phyloP scores from a whole-genome alignment of 192 early-diverging fungal species.

The Linderina pennispora region DNA sequence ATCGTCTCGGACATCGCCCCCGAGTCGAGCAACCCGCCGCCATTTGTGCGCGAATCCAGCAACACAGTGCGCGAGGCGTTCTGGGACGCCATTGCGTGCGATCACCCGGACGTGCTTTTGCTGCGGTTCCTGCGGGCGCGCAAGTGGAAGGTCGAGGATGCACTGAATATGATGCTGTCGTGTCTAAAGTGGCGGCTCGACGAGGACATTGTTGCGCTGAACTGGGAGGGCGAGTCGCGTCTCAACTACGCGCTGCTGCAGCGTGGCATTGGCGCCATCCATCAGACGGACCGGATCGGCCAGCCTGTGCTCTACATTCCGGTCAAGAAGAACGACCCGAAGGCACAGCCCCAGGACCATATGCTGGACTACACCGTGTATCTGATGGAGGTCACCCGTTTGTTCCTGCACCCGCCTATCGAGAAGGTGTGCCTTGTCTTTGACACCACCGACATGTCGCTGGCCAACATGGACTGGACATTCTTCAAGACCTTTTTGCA shows the following conservation, averaged over 20 bases:
- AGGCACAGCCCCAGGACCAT: slow-evolving; percentile 53
- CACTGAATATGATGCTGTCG: slow-evolving; percentile 62
- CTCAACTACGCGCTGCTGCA: slow-evolving; percentile 47
- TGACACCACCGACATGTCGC: slow-evolving; percentile 70
- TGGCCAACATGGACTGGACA: slow-evolving; percentile 74
- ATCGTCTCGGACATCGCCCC: slow-evolving; percentile 21
- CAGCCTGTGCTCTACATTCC: slow-evolving; percentile 54
- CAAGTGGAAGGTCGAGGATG: slow-evolving; percentile 79
- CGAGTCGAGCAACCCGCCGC: slow-evolving; percentile 14
- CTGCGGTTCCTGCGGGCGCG: slow-evolving; percentile 81
- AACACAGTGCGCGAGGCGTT: slow-evolving; percentile 51
- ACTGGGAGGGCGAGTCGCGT: slow-evolving; percentile 51
- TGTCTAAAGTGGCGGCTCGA: slow-evolving; percentile 71
- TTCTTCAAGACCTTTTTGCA: slow-evolving; percentile 71
- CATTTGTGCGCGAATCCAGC: background rate
- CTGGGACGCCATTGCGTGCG: slow-evolving; percentile 54
- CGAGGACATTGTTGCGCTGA: slow-evolving; percentile 49
- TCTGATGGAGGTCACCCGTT: slow-evolving; percentile 53
- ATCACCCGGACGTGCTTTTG: slow-evolving; percentile 68
- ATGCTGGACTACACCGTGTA: slow-evolving; percentile 60
- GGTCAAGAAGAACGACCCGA: slow-evolving; percentile 50
- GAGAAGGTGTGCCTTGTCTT: slow-evolving; percentile 69
- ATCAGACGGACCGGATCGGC: slow-evolving; percentile 47
- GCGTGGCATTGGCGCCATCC: slow-evolving; percentile 50
- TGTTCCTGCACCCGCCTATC: slow-evolving; percentile 48